Base-by-base conservation (phyloP, 2,329 filamentous ascomycete genomes). In the Acrocalymma vagum region DNA sequence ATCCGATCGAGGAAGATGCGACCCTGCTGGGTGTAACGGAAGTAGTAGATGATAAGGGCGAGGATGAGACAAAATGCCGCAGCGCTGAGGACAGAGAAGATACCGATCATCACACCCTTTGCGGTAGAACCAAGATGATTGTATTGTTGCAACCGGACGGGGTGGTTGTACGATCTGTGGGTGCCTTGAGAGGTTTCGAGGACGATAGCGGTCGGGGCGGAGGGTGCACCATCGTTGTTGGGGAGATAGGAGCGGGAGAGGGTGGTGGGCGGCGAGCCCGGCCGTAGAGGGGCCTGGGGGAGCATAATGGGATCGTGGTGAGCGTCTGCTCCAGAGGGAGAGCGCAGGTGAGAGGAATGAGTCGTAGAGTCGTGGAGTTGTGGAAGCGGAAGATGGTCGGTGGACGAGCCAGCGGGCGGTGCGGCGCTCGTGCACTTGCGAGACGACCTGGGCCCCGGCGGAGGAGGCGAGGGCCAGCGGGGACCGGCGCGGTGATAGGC, bases 1-100 rank as follows among this genome's bases (percentile, higher is more conserved):
- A 99, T 87, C 52, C 93, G 86, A 74, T 99, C 94, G 56, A 99
- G 82, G 51, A 97, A 83, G 64, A 99, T 96, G 57, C 93, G 84
- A 28, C 93, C 93, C 34, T 87, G 87, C 38, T 80, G 83, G 24
- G 93, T 96, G 70, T 95, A 95, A 73, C 88, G 84, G 72, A 97
- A 94, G 75, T 96, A 94, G 72, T 96, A 96, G 67, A 97, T 84
- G 64, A 94, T 75, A 38, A 87, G 78, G 58, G 93, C 85, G 43
- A 95, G 78, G 49, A 95, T 70, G 42, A 89, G 86, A 49, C 95
- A 90, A 42, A 96, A 78, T 21, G 89, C 83, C 29, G 93, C 93
- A 25, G 92, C 95, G 48, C 91, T 93, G 72, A 97, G 93, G 10
- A 93, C 95, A 25, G 92, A 96, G 48, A 96, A 80, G 65, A 99